Conservation (phyloP, 768 basidiomycete genomes). For the Mycena chlorophos region DNA sequence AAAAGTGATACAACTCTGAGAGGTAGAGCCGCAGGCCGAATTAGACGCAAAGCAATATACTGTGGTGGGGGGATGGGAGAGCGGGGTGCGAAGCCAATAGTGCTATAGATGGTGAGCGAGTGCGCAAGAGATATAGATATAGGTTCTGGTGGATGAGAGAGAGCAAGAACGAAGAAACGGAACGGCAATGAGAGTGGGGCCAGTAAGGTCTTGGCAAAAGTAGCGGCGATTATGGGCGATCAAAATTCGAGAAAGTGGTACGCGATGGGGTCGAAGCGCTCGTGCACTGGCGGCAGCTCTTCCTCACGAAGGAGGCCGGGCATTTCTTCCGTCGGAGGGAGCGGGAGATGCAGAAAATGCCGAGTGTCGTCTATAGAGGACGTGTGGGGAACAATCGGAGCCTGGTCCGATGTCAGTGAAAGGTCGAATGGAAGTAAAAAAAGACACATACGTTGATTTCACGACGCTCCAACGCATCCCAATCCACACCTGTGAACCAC, state of each 20-base stretch:
- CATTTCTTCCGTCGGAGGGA: conserved; percentile 76
- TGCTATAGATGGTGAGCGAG: conserved; percentile 18
- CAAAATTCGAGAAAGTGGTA: conserved; percentile 80
- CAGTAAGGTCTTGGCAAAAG: conserved; percentile 22
- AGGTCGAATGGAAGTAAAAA: neutral
- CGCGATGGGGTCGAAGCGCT: conserved; percentile 64
- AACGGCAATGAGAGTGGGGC: conserved; percentile 20
- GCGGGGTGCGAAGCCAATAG: conserved; percentile 1
- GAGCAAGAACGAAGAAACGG: conserved; percentile 8
- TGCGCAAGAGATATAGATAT: conserved; percentile 16
- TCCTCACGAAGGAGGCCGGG: conserved; percentile 75
- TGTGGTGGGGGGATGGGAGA: conserved; percentile 1
- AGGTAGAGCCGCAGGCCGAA: neutral
- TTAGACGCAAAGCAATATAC: conserved; percentile 18
- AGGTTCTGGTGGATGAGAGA: too few species aligned
- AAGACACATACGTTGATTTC: conserved; percentile 71
- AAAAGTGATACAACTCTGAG: conserved; percentile 21
- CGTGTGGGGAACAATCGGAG: conserved; percentile 83
- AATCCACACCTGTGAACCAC: conserved; percentile 96
- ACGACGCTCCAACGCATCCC: conserved; percentile 82
- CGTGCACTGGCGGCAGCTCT: conserved; percentile 54
- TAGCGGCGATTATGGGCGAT: conserved; percentile 15
- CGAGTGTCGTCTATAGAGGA: conserved; percentile 81
- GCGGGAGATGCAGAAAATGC: conserved; percentile 78
- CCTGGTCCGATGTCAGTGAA: conserved; percentile 43